Percentiles rank a stretch among this genome's conserved stretches.
Conservation (phyloP, 2,329 filamentous ascomycete genomes). For the Fusarium phyllophilum region DNA sequence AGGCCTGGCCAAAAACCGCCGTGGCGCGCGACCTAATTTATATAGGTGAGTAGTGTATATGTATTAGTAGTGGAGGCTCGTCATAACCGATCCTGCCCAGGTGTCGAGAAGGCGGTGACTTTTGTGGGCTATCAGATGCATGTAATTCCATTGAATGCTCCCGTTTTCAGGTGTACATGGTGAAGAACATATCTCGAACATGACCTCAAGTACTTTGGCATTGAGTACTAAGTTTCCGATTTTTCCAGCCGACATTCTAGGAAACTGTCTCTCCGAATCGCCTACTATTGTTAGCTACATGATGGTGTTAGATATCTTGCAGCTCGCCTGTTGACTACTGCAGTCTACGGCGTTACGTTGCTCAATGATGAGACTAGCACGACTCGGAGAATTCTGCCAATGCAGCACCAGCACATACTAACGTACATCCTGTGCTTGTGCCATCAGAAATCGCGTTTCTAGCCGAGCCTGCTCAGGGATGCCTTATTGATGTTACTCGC, state of each 20-base stretch:
- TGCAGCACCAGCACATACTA: slow-evolving; percentile 10
- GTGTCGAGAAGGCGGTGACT: background rate
- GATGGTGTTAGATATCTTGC: background rate
- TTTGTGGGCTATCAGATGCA: background rate
- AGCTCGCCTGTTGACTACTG: slow-evolving; percentile 7
- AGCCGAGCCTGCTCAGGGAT: slow-evolving; percentile 8
- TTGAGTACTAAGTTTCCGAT: background rate
- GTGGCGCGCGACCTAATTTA: slow-evolving; percentile 9
- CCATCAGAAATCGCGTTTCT: slow-evolving; percentile 25
- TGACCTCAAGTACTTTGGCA: background rate
- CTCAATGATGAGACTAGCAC: slow-evolving; percentile 30
- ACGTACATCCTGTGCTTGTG: slow-evolving; percentile 33
- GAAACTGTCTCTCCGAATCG: background rate
- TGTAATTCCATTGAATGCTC: background rate
- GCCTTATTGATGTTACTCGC: background rate
- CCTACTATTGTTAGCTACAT: background rate
- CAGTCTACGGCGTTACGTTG: slow-evolving; percentile 26
- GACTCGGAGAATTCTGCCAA: slow-evolving; percentile 44
- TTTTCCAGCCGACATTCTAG: background rate
- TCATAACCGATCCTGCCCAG: slow-evolving; percentile 8
- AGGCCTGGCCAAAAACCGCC: slow-evolving; percentile 8
- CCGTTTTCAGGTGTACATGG: background rate
- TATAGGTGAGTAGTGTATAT: slow-evolving; percentile 7
- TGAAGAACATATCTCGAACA: background rate
- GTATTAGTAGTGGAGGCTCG: background rate